Conservation (phyloP, 768 basidiomycete genomes). For the Kwoniella mangroviensis region DNA sequence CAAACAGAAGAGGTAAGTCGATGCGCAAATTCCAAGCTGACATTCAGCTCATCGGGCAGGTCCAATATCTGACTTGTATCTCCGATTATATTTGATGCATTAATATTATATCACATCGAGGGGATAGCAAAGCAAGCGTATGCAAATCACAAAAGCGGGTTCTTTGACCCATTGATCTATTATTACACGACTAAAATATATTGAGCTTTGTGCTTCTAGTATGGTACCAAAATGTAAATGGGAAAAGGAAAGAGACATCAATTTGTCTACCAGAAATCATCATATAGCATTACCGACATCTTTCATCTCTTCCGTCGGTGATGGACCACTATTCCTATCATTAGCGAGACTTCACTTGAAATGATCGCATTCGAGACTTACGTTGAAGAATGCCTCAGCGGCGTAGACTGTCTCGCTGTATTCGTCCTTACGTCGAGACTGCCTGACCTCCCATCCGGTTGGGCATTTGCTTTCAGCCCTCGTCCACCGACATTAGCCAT, state of each 20-base stretch:
- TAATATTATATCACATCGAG: conserved; percentile 1
- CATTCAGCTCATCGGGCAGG: not conserved
- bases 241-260: not conserved
- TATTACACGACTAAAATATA: conserved; percentile 9
- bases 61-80: not conserved
- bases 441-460: conserved; percentile 17
- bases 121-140: not conserved
- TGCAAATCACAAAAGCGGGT: not conserved
- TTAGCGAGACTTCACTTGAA: not conserved
- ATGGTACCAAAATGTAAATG: not conserved
- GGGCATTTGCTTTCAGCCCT: conserved; percentile 31
- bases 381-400: conserved; percentile 29
- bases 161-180: not conserved
- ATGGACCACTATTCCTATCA: not conserved
- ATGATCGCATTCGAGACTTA: conserved; percentile 17
- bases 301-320: conserved; percentile 7
- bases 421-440: conserved; percentile 13
- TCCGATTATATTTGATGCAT: conserved; percentile 1
- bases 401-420: conserved; percentile 25
- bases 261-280: not conserved
- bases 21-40: not conserved
- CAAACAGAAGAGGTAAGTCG: conserved; percentile 3
- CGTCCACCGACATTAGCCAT: conserved; percentile 49
- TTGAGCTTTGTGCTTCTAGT: not conserved
- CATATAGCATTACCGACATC: conserved; percentile 20